Percentiles rank a stretch among this genome's conserved stretches.
These are phyloP conservation scores for Pilaira anomala DNA, from an alignment of 192 early-diverging fungal species.

Conservation along the genomic window DNA sequence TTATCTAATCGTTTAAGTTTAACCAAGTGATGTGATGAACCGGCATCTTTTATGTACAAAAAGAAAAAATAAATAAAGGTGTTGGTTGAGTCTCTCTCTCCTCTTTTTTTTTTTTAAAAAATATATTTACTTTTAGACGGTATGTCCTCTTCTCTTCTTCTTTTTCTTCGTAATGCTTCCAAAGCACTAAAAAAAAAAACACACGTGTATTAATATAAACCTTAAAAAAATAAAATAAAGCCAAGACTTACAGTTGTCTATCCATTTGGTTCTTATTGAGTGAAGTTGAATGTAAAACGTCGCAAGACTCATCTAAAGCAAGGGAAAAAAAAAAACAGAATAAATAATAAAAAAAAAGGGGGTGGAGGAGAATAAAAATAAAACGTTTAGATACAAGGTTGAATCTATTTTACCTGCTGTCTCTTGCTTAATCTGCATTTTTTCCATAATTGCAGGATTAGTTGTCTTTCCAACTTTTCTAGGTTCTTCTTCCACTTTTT, in stretches of 20 bases:
- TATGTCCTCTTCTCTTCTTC: constrained; percentile 16
- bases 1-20: not conserved
- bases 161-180: constrained; percentile 7
- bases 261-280: constrained; percentile 7
- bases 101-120: not conserved
- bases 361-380: no score
- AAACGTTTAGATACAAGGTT: not conserved
- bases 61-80: not conserved
- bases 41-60: not conserved
- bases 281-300: constrained; percentile 16
- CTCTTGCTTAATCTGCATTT: not conserved
- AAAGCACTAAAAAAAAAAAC: constrained; percentile 5
- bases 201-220: not conserved
- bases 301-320: constrained; percentile 12
- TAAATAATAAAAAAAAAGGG: not conserved
- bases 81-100: not conserved
- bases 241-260: constrained; percentile 9
- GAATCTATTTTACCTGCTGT: not conserved
- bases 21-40: not conserved
- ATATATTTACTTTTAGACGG: not conserved
- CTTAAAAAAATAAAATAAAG: not conserved
- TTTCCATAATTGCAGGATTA: not conserved
- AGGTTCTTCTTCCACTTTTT: not conserved
- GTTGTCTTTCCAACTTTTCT: constrained; percentile 9
- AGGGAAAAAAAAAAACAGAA: constrained; percentile 3